Conservation (phyloP, 2,329 filamentous ascomycete species). For the Sphaerulina vaccinii region DNA sequence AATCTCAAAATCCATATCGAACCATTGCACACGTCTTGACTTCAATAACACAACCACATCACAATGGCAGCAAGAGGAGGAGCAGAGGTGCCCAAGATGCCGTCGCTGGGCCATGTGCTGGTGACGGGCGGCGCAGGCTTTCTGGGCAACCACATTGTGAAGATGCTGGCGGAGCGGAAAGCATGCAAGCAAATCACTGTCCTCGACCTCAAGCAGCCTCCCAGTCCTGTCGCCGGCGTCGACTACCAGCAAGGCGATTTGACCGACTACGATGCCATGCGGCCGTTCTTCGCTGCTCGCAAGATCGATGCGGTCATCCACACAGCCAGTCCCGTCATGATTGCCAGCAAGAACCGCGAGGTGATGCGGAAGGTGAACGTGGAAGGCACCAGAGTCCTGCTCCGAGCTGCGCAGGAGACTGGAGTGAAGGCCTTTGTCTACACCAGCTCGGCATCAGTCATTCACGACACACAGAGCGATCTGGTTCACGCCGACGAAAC, state of each 20-base stretch:
- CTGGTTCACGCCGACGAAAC: conserved; percentile 52
- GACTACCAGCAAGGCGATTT: conserved; percentile 53
- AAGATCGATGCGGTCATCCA: conserved; percentile 51
- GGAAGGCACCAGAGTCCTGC: conserved; percentile 50
- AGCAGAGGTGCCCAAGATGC: conserved; percentile 10
- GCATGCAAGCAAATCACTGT: conserved; percentile 48
- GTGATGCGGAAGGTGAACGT: conserved; percentile 53
- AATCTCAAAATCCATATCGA: not conserved
- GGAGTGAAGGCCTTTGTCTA: conserved; percentile 55
- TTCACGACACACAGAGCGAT: conserved; percentile 46
- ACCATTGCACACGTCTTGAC: not conserved
- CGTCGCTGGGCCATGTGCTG: conserved; percentile 47
- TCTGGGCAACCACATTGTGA: conserved; percentile 52
- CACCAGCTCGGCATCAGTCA: conserved; percentile 52
- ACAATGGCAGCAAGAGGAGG: not conserved
- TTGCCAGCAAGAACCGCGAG: conserved; percentile 37
- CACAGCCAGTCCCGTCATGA: conserved; percentile 49
- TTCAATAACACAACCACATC: not conserved
- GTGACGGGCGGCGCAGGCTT: conserved; percentile 54
- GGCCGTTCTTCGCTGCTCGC: conserved; percentile 43
- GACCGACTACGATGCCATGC: conserved; percentile 45
- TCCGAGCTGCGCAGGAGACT: conserved; percentile 48
- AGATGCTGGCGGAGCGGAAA: conserved; percentile 43
- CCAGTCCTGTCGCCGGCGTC: conserved; percentile 44
- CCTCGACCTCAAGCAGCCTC: conserved; percentile 47